Conservation (phyloP, 768 basidiomycete genomes). For the Hemileccinum impolitum region DNA sequence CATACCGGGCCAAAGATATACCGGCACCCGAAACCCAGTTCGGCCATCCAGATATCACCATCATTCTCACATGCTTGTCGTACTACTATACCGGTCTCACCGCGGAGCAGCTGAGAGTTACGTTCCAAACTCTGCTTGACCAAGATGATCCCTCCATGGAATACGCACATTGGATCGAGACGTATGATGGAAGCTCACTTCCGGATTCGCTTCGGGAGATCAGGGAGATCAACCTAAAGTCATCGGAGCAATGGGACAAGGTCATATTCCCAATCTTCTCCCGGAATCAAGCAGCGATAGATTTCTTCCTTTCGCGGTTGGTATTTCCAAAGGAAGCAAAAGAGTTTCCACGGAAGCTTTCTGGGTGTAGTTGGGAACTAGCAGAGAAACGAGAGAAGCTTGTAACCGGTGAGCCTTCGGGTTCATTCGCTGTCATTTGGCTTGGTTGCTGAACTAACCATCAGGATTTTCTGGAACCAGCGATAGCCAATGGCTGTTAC, state of each 20-base stretch:
- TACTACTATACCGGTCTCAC: not conserved
- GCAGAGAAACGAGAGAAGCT: no score
- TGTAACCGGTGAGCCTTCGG: not conserved
- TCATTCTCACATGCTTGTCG: conserved; percentile 25
- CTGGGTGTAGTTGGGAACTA: not conserved
- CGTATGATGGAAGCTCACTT: not conserved
- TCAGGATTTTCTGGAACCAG: no score
- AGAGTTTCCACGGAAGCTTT: not conserved
- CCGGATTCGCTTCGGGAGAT: not conserved
- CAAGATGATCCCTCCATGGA: not conserved
- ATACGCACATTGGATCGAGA: not conserved
- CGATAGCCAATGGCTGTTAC: no score
- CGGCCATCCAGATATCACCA: conserved; percentile 34
- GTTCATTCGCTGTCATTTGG: no score
- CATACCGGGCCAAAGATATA: conserved; percentile 35
- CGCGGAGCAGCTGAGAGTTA: not conserved
- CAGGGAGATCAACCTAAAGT: not conserved
- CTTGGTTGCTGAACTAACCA: no score
- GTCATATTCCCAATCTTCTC: not conserved
- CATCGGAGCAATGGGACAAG: conserved; percentile 1
- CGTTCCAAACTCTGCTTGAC: not conserved
- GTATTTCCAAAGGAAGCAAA: not conserved
- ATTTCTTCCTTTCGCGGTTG: conserved; percentile 21
- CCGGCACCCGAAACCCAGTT: conserved; percentile 32
- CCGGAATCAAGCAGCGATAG: not conserved